phyloP scores from a whole-genome alignment of 345 rosid genomes.

The Excoecaria cochinchinensis region DNA sequence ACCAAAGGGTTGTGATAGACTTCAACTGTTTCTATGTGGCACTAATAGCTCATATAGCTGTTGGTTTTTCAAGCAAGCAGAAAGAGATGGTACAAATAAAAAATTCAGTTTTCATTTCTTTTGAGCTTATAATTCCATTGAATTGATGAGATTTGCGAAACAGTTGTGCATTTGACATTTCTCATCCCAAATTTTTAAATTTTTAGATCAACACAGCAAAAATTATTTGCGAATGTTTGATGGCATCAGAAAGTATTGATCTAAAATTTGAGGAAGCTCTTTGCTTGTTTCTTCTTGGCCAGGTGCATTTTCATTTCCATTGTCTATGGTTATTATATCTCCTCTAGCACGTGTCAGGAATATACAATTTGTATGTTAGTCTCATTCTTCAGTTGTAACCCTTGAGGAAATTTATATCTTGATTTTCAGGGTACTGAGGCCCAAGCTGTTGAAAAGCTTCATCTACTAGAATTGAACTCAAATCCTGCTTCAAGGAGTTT shows the following conservation, averaged over 20 bases:
- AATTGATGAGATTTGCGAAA: background rate
- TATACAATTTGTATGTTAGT: background rate
- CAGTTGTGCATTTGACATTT: slow-evolving; percentile 7
- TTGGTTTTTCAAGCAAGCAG: slow-evolving; percentile 83
- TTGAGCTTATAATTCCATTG: background rate
- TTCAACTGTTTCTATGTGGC: slow-evolving; percentile 71
- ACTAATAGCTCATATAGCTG: slow-evolving; percentile 78
- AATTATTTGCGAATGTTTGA: slow-evolving; percentile 72
- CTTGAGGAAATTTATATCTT: slow-evolving; percentile 20
- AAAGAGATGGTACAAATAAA: slow-evolving; percentile 58
- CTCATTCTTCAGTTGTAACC: background rate
- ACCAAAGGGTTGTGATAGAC: slow-evolving; percentile 84
- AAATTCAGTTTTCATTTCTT: slow-evolving; percentile 15
- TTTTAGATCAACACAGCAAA: slow-evolving; percentile 77
- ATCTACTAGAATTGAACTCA: slow-evolving; percentile 61
- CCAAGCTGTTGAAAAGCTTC: slow-evolving; percentile 68
- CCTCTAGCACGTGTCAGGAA: slow-evolving; percentile 7
- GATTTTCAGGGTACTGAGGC: slow-evolving; percentile 65
- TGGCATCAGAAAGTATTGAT: slow-evolving; percentile 77
- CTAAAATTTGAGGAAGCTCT: slow-evolving; percentile 87
- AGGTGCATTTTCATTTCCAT: slow-evolving; percentile 46
- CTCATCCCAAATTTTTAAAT: slow-evolving; percentile 23
- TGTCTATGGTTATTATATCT: slow-evolving; percentile 4
- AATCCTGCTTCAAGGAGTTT: slow-evolving; percentile 52
- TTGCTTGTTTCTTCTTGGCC: slow-evolving; percentile 80